Base-by-base conservation (phyloP, 805 yeast genomes). In the Candida tammaniensis region DNA sequence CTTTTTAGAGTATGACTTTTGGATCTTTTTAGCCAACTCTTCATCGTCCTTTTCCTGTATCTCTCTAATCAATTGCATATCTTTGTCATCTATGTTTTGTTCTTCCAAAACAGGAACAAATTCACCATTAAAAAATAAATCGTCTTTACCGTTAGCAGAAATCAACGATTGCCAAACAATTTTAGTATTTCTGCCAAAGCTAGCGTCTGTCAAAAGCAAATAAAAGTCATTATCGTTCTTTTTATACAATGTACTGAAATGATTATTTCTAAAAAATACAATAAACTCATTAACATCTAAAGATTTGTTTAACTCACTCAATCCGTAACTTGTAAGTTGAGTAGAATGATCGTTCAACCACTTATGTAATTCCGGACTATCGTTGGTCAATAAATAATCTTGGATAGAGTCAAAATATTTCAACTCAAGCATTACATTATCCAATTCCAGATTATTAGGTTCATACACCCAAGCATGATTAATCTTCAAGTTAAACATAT, bases 221-320 rank as follows among this genome's bases (percentile, higher is more conserved):
- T 75, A 87, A 20, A 91, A 62, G 25, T 57, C 69, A 27, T 51
- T 47, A 35, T 69, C 68, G 18, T 66, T 67, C 15, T 55, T 54
- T 49, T 80, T 80, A 46, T 68, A 73, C 8, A 89, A 53, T 0
- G 96, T 86, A 43, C 74, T 74, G 58, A 86, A 91, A 55, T 88
- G 96, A 55, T 93, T 89, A 57, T 93, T 91, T 51, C 97, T 72
- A 64, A 89, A 93, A 42, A 91, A 74, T 0, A 91, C 78, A 1
- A 80, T 75, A 36, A 80, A 68, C 5, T 80, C 72, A 26, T 79
- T 79, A 11, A 71, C 68, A 1, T 57, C 51, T 17, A 86, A 52
- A 3, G 67, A 49, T 5, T 59, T 54, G 39, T 64, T 61, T 42
- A 85, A 54, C 33, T 61, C 61, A 1, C 52, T 37, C 10, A 85